phyloP scores from a whole-genome alignment of 805 yeast species.

The Lipomyces yamanashiensis region DNA sequence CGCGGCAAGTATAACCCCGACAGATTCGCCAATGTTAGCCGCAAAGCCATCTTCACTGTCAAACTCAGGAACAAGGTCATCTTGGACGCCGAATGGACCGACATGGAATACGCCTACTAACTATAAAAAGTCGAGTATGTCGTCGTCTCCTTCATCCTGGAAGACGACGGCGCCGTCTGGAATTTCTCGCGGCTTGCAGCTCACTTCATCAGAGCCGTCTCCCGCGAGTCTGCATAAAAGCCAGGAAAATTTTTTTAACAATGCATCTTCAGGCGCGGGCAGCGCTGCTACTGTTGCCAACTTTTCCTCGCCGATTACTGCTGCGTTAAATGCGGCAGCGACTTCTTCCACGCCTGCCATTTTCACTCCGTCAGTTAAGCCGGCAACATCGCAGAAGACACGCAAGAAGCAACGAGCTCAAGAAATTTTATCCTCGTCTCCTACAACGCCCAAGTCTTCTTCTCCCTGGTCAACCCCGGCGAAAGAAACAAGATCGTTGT shows the following conservation, averaged over 20 bases:
- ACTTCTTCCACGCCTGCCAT: background rate
- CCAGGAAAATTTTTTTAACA: background rate
- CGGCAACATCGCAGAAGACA: slow-evolving; percentile 58
- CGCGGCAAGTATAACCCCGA: slow-evolving; percentile 10
- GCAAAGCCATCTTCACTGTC: slow-evolving; percentile 2
- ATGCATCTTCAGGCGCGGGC: background rate
- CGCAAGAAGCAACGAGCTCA: slow-evolving; percentile 51
- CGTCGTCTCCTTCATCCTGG: slow-evolving; percentile 2
- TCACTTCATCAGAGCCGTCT: slow-evolving; percentile 1
- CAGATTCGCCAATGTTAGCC: slow-evolving; percentile 3
- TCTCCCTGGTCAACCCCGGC: slow-evolving; percentile 32
- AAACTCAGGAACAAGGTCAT: background rate
- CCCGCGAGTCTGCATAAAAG: background rate
- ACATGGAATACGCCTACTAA: background rate
- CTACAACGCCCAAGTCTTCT: slow-evolving; percentile 10
- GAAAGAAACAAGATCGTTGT: slow-evolving; percentile 3
- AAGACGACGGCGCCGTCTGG: slow-evolving; percentile 21
- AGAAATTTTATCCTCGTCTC: slow-evolving; percentile 6
- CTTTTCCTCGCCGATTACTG: background rate
- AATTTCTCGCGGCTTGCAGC: slow-evolving; percentile 25
- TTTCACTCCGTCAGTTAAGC: background rate
- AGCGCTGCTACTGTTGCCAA: background rate
- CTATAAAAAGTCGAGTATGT: background rate
- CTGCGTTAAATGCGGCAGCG: background rate
- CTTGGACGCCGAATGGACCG: background rate